Evolutionary conservation across 345 rosid genomes (phyloP).

Genomic region (Sonneratia caseolaris): DNA sequence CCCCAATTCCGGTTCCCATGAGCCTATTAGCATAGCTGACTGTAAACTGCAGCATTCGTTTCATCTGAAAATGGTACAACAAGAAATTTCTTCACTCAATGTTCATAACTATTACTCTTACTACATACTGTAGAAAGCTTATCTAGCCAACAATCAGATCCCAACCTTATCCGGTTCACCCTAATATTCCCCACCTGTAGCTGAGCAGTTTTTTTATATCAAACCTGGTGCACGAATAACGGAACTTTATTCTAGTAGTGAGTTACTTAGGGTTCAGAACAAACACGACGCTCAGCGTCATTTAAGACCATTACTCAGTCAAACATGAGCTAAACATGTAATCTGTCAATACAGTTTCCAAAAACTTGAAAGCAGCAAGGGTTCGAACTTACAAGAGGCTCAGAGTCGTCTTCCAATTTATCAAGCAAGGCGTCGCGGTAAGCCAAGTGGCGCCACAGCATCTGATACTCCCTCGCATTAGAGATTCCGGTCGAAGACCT

Average conservation of each 20-base stretch:
- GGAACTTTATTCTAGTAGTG: neutral
- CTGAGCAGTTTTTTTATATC: too few relatives aligned
- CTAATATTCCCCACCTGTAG: too few relatives aligned
- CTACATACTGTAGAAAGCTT: too few relatives aligned
- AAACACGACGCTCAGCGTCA: neutral
- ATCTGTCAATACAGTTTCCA: neutral
- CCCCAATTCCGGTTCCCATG: neutral
- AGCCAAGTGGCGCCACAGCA: constrained; percentile 94
- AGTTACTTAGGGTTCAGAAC: neutral
- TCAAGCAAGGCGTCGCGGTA: constrained; percentile 44
- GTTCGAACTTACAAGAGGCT: constrained; percentile 40
- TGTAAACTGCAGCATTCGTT: neutral
- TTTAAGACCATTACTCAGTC: neutral
- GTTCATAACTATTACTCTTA: too few relatives aligned
- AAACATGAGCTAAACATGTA: neutral
- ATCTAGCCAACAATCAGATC: too few relatives aligned
- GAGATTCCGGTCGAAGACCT: constrained; percentile 63
- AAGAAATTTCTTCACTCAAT: too few relatives aligned
- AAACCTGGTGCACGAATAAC: neutral
- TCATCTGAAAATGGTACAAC: too few relatives aligned
- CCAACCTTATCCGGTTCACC: too few relatives aligned
- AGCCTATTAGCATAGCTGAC: neutral
- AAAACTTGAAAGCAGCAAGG: neutral
- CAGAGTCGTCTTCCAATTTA: constrained; percentile 37
- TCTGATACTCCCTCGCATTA: constrained; percentile 63